Percentiles rank a stretch among this genome's conserved stretches.
Evolutionary conservation across 768 basidiomycete species (phyloP).

Genomic region (Suillus decipiens): DNA sequence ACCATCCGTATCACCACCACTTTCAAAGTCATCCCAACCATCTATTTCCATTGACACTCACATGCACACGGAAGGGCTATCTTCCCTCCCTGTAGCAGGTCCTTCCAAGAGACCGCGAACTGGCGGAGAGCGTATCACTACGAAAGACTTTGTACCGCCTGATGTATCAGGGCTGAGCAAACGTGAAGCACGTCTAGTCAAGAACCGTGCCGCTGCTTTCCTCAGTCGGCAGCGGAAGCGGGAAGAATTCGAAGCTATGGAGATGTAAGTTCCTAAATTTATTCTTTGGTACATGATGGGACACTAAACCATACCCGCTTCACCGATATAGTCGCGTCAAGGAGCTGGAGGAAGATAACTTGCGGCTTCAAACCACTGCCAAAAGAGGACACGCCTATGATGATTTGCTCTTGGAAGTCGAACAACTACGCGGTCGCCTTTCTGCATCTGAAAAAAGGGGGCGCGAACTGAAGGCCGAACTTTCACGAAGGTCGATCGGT

Average conservation of each 20-base stretch:
- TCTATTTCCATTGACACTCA: slow-evolving; percentile 36
- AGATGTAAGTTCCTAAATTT: slow-evolving; percentile 61
- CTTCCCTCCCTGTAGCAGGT: slow-evolving; percentile 35
- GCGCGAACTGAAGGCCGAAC: slow-evolving; percentile 62
- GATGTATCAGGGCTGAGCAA: slow-evolving; percentile 88
- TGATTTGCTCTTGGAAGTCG: slow-evolving; percentile 58
- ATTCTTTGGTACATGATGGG: not conserved
- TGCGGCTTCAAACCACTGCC: slow-evolving; percentile 62
- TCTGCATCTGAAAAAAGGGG: slow-evolving; percentile 68
- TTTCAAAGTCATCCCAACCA: slow-evolving; percentile 33
- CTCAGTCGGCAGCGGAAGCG: slow-evolving; percentile 89
- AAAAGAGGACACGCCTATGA: slow-evolving; percentile 42
- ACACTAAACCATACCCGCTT: slow-evolving; percentile 17
- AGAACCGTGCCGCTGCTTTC: slow-evolving; percentile 92
- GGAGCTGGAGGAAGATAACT: slow-evolving; percentile 84
- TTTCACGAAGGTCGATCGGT: slow-evolving; percentile 44
- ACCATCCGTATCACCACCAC: slow-evolving; percentile 33
- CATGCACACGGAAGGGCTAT: slow-evolving; percentile 2
- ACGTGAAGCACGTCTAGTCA: slow-evolving; percentile 88
- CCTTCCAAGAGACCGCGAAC: slow-evolving; percentile 49
- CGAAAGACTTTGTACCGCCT: slow-evolving; percentile 86
- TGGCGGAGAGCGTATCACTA: slow-evolving; percentile 49
- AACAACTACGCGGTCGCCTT: slow-evolving; percentile 65
- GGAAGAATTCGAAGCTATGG: slow-evolving; percentile 91
- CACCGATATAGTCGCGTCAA: slow-evolving; percentile 65